phyloP scores from a whole-genome alignment of 768 basidiomycete species.

The Suillus sp. region DNA sequence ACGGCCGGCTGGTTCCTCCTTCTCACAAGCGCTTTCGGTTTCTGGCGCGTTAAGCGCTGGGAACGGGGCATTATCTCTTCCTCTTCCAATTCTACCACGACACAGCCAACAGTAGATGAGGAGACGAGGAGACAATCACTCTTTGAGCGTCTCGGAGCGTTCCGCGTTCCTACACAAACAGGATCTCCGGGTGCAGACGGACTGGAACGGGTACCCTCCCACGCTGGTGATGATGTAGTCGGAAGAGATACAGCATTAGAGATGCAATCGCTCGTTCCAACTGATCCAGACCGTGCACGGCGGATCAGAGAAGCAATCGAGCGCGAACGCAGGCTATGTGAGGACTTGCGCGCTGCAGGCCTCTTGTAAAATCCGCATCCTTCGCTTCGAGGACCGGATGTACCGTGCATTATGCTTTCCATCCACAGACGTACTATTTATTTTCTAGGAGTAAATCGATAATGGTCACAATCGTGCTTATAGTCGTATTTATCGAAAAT shows the following conservation, averaged over 20 bases:
- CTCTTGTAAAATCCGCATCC: constrained; percentile 43
- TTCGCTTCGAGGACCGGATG: not conserved
- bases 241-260: not conserved
- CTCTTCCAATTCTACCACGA: constrained; percentile 21
- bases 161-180: constrained; percentile 12
- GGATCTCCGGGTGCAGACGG: constrained; percentile 16
- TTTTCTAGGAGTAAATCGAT: constrained; percentile 5
- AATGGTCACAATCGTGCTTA: constrained; percentile 1
- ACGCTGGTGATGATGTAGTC: constrained; percentile 31
- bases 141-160: constrained; percentile 33
- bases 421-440: constrained; percentile 4
- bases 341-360: constrained; percentile 64
- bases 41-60: constrained; percentile 90
- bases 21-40: constrained; percentile 87
- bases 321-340: constrained; percentile 59
- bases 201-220: constrained; percentile 21
- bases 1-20: constrained; percentile 88
- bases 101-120: constrained; percentile 23
- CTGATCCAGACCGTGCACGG: constrained; percentile 45
- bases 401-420: not conserved
- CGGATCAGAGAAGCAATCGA: constrained; percentile 48
- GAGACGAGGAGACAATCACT: constrained; percentile 27
- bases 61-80: constrained; percentile 74
- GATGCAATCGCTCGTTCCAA: constrained; percentile 25
- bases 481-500: constrained; percentile 5